phyloP scores from a whole-genome alignment of 2,329 filamentous ascomycete genomes.

The Penicillium sp. region DNA sequence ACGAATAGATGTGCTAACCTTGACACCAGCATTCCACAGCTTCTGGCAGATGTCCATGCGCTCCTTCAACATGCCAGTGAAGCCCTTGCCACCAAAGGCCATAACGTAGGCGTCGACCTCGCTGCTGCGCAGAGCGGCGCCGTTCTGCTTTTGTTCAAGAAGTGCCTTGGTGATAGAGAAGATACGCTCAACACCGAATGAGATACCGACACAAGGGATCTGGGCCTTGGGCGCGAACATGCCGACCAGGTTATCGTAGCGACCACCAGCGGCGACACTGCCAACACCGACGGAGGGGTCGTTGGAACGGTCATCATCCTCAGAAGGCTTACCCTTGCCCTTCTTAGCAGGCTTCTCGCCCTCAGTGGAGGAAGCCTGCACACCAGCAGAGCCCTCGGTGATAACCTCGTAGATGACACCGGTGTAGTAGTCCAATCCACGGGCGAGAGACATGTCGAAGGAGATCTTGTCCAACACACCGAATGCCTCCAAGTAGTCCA shows the following conservation, averaged over 20 bases:
- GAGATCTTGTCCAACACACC: slow-evolving; percentile 72
- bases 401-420: slow-evolving; percentile 89
- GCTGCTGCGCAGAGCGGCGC: slow-evolving; percentile 61
- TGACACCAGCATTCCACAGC: slow-evolving; percentile 86
- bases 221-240: slow-evolving; percentile 87
- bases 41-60: slow-evolving; percentile 76
- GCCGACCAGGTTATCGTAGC: slow-evolving; percentile 89
- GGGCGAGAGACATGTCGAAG: slow-evolving; percentile 86
- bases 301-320: slow-evolving; percentile 70
- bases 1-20: slow-evolving; percentile 50
- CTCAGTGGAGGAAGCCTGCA: slow-evolving; percentile 42
- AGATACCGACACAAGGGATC: slow-evolving; percentile 88
- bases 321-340: slow-evolving; percentile 52
- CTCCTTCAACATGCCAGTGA: slow-evolving; percentile 76
- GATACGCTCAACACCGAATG: slow-evolving; percentile 93
- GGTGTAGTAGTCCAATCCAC: slow-evolving; percentile 91
- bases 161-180: slow-evolving; percentile 86
- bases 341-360: slow-evolving; percentile 43
- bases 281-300: slow-evolving; percentile 83
- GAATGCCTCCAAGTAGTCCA: slow-evolving; percentile 79
- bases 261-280: slow-evolving; percentile 83
- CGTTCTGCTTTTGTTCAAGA: slow-evolving; percentile 61
- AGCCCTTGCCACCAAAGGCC: slow-evolving; percentile 87
- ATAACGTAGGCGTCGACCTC: slow-evolving; percentile 92
- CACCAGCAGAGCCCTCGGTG: slow-evolving; percentile 70